Evolutionary conservation across 176 grass and related monocot genomes (phyloP).

Genomic region (Musa beccarii): DNA sequence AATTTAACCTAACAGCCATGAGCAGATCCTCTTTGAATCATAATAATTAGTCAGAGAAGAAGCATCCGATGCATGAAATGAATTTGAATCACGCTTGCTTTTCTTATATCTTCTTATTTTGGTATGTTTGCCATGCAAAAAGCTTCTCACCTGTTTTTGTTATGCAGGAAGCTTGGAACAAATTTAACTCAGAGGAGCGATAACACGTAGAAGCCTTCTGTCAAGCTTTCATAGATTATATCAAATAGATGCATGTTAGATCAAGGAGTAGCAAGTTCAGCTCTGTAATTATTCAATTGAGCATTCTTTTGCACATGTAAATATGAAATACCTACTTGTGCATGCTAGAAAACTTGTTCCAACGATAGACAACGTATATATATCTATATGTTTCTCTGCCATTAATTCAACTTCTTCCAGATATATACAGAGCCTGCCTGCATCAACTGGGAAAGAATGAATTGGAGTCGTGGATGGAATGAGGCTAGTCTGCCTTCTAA

Average conservation of each 20-base stretch:
- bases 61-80: background rate
- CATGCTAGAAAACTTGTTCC: conserved; percentile 11
- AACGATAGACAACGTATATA: no score
- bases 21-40: no score
- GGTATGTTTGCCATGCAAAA: background rate
- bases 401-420: background rate
- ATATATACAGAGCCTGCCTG: no score
- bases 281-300: conserved; percentile 4
- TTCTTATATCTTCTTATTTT: background rate
- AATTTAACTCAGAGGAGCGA: conserved; percentile 35
- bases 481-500: no score
- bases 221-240: background rate
- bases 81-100: background rate
- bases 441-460: no score
- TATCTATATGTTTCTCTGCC: background rate
- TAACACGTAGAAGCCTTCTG: background rate
- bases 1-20: no score
- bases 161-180: conserved; percentile 40
- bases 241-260: background rate
- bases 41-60: background rate
- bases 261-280: background rate
- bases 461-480: no score
- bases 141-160: background rate
- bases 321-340: background rate
- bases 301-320: conserved; percentile 6